phyloP scores from a whole-genome alignment of 2,329 filamentous ascomycete species.

The Fusarium buxicola region DNA sequence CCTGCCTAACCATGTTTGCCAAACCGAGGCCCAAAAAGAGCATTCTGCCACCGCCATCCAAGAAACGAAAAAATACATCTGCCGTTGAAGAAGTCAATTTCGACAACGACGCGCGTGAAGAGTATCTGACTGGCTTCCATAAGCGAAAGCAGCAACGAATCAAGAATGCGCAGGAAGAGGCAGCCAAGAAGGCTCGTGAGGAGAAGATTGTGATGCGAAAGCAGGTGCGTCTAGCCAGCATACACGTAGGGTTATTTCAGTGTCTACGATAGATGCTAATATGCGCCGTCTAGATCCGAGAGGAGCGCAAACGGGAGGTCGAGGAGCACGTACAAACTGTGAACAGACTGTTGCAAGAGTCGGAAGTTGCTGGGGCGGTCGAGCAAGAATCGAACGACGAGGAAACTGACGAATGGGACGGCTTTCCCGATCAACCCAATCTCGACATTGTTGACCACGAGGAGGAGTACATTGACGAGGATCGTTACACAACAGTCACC shows the following conservation, averaged over 20 bases:
- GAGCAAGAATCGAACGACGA: slow-evolving; percentile 57
- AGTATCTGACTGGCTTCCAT: slow-evolving; percentile 95
- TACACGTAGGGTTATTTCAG: not conserved
- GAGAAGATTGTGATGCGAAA: slow-evolving; percentile 80
- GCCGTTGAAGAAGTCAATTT: slow-evolving; percentile 85
- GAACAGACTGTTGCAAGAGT: slow-evolving; percentile 74
- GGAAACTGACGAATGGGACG: slow-evolving; percentile 70
- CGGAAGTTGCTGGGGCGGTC: slow-evolving; percentile 58
- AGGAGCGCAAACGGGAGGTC: slow-evolving; percentile 84
- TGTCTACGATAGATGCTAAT: slow-evolving; percentile 25
- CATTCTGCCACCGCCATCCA: slow-evolving; percentile 68
- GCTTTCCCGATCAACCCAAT: slow-evolving; percentile 66
- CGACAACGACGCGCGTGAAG: slow-evolving; percentile 80
- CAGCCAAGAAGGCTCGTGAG: slow-evolving; percentile 79
- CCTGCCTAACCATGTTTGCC: slow-evolving; percentile 59
- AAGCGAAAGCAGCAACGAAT: slow-evolving; percentile 91
- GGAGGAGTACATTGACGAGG: slow-evolving; percentile 96
- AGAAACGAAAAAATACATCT: slow-evolving; percentile 72
- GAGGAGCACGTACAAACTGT: slow-evolving; percentile 85
- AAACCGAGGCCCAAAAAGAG: slow-evolving; percentile 70
- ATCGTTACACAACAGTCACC: slow-evolving; percentile 94
- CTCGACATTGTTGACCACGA: slow-evolving; percentile 77
- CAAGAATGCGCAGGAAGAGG: slow-evolving; percentile 86
- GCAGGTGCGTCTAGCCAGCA: slow-evolving; percentile 67
- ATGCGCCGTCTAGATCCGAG: slow-evolving; percentile 72